These are phyloP conservation scores for Phlebiopsis flavidoalba DNA, from an alignment of 768 basidiomycete species.

Conservation along the genomic window DNA sequence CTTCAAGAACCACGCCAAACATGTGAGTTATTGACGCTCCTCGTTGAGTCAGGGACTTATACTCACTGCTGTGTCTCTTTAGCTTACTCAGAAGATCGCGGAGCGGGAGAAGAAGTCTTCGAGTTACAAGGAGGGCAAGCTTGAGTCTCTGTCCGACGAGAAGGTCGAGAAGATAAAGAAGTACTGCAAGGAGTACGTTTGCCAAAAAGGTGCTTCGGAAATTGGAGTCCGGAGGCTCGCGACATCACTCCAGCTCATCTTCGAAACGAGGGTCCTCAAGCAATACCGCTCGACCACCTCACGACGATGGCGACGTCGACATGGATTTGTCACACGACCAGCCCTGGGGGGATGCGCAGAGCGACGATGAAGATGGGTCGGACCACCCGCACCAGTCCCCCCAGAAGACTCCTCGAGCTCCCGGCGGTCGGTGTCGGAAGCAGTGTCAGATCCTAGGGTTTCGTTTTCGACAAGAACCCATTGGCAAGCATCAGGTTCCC, in stretches of 20 bases:
- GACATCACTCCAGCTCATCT: not conserved
- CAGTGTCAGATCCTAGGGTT: not conserved
- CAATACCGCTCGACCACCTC: not conserved
- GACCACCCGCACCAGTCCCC: not conserved
- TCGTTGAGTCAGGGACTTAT: not conserved
- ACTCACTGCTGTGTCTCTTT: not conserved
- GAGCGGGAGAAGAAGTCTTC: slow-evolving; percentile 94
- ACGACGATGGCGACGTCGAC: not conserved
- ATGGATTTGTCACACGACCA: not conserved
- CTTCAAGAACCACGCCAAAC: slow-evolving; percentile 95
- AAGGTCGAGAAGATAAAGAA: slow-evolving; percentile 88
- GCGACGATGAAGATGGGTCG: not conserved
- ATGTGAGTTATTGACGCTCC: slow-evolving; percentile 46
- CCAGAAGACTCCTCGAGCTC: not conserved
- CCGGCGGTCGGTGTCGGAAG: not conserved
- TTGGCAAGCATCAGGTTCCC: not conserved
- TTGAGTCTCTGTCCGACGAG: slow-evolving; percentile 80
- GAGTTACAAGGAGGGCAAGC: slow-evolving; percentile 65
- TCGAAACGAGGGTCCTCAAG: not conserved
- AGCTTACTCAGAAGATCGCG: slow-evolving; percentile 85
- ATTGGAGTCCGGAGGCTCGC: slow-evolving; percentile 33
- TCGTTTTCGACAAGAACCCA: not conserved
- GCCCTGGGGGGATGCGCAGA: not conserved
- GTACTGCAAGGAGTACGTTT: slow-evolving; percentile 89
- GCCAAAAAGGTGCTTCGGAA: slow-evolving; percentile 64